Evolutionary conservation across 371 early-diverging fungal genomes (phyloP).

Genomic region (Dichotomocladium elegans): DNA sequence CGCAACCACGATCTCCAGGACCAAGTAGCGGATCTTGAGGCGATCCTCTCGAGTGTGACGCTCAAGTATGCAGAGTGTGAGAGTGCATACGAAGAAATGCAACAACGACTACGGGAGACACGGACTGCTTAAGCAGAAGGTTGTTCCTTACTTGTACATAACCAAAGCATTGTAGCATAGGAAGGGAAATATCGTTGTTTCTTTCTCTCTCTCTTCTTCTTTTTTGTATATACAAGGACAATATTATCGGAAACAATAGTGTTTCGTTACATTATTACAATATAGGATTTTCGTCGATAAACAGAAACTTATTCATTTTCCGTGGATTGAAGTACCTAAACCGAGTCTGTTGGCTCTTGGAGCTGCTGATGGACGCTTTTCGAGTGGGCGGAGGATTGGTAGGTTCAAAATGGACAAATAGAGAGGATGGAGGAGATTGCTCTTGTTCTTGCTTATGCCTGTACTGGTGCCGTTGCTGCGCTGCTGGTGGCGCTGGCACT

Average conservation of each 20-base stretch:
- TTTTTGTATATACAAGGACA: no score
- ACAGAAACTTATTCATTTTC: slow-evolving; percentile 52
- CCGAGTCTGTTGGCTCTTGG: slow-evolving; percentile 34
- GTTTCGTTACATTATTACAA: no score
- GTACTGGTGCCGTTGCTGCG: not conserved
- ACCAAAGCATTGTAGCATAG: no score
- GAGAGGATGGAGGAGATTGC: no score
- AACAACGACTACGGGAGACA: slow-evolving; percentile 15
- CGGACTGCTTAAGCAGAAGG: not conserved
- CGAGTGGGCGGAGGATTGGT: not conserved
- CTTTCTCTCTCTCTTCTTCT: no score
- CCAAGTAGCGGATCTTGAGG: slow-evolving; percentile 56
- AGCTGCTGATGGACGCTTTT: not conserved
- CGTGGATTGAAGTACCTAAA: slow-evolving; percentile 52
- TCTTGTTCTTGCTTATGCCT: not conserved
- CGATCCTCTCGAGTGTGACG: slow-evolving; percentile 58
- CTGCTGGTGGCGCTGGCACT: slow-evolving; percentile 1
- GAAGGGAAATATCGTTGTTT: no score
- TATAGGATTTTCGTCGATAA: slow-evolving; percentile 50
- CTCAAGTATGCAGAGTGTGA: slow-evolving; percentile 70
- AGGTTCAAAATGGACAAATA: not conserved
- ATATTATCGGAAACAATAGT: no score
- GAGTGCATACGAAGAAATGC: slow-evolving; percentile 52
- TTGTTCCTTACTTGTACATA: no score
- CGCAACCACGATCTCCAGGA: slow-evolving; percentile 69